These are phyloP conservation scores for Penicillium pulvis DNA, from an alignment of 495 filamentous ascomycete species.

Conservation along the genomic window DNA sequence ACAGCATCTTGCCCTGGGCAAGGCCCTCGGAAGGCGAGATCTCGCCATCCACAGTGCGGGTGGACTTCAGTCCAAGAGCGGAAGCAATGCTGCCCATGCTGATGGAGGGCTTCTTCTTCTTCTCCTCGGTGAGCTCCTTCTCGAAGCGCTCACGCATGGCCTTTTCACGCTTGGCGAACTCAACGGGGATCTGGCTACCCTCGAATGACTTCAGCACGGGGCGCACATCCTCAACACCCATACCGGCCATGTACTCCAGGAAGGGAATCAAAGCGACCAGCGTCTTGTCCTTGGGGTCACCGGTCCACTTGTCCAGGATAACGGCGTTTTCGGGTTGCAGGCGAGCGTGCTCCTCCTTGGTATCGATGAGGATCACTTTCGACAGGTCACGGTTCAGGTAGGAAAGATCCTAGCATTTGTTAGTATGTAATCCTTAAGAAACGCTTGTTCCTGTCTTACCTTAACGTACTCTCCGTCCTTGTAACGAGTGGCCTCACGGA, in stretches of 20 bases:
- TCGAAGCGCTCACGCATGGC: constrained; percentile 77
- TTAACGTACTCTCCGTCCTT: constrained; percentile 95
- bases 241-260: constrained; percentile 93
- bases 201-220: constrained; percentile 85
- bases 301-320: constrained; percentile 85
- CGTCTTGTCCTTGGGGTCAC: constrained; percentile 76
- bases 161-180: constrained; percentile 88
- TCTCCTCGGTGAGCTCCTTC: constrained; percentile 70
- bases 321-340: constrained; percentile 93
- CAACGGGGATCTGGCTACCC: constrained; percentile 79
- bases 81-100: constrained; percentile 63
- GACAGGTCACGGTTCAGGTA: constrained; percentile 94
- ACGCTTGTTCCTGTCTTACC: constrained; percentile 50
- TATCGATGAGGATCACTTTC: constrained; percentile 92
- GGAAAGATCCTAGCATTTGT: constrained; percentile 70
- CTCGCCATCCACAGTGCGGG: constrained; percentile 62
- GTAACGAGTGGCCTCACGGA: constrained; percentile 92
- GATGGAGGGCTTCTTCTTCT: constrained; percentile 60
- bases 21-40: constrained; percentile 69
- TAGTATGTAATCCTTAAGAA: constrained; percentile 5
- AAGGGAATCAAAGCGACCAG: constrained; percentile 90
- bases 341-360: constrained; percentile 74
- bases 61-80: constrained; percentile 73
- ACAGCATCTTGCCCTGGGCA: constrained; percentile 90
- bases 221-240: constrained; percentile 84